Base-by-base conservation (phyloP, 306 rosid species). In the Lathyrus sativus region DNA sequence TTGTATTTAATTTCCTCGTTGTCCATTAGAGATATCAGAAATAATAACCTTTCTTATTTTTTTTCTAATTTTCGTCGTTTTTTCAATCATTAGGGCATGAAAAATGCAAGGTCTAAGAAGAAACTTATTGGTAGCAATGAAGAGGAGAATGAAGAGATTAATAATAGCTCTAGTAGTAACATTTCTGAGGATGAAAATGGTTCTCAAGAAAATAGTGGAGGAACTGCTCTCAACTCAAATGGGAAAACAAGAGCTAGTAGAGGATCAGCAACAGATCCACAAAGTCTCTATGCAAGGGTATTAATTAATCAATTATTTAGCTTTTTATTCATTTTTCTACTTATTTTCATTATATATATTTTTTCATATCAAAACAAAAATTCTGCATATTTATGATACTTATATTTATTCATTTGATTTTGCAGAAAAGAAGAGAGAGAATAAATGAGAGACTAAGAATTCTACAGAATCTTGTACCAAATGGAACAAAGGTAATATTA, bases 251-350 rank as follows among this genome's bases (percentile, higher is more conserved):
- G 96, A 78, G 85, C 97, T 19, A 85, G 85, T 56, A 82, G 97
- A 63, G 97, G 99, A 22, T 82, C 99, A 3, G 97, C 99, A 28
- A 85, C 99, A 18, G 99, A 93, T 85, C 97, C 97, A 14, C 99
- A 93, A 57, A 93, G 97, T 65, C 89, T 93, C 3, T 93, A 93
- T 75, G 99, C 99, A 60, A 93, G 95, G 88, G 99, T 93, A 35
- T 33, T 33, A 33, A 33, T 29, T 29, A 83, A 75, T 60, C 19
- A 51, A 31, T 28, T 62, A 43, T 9, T 17, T 33, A 33, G 38
- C 0, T 24, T 19, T 7, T 39, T 41, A 11, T 12, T 55, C 17
- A 9, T 65, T 3, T 13, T 13, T 45, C 7, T 44, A 9, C 31
- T 55, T 8, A 4, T 39, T 62, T 57, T 50, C 22, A 37, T 41